Conservation (phyloP, 169 alveolate species). For the Plasmodium vinckei region DNA sequence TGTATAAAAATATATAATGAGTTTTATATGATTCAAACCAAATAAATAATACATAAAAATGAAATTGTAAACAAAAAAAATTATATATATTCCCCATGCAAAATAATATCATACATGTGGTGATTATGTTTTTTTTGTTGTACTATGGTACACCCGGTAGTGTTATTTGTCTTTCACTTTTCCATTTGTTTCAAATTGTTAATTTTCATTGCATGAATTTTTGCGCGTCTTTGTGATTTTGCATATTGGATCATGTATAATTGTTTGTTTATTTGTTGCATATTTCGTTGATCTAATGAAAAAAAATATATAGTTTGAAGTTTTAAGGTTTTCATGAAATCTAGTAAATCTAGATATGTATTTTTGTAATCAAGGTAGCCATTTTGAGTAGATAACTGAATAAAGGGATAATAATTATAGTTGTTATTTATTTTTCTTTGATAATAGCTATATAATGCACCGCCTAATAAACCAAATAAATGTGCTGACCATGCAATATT, state of each 20-base stretch:
- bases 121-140: too few relatives aligned
- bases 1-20: too few relatives aligned
- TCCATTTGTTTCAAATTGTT: slow-evolving; percentile 43
- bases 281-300: slow-evolving; percentile 32
- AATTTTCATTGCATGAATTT: slow-evolving; percentile 14
- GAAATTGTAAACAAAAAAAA: too few relatives aligned
- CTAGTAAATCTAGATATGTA: slow-evolving; percentile 56
- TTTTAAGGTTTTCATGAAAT: slow-evolving; percentile 27
- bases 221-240: slow-evolving; percentile 33
- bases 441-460: slow-evolving; percentile 79
- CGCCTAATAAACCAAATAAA: slow-evolving; percentile 83
- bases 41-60: too few relatives aligned
- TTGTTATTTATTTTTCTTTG: slow-evolving; percentile 76
- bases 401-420: slow-evolving; percentile 65
- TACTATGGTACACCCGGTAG: too few relatives aligned
- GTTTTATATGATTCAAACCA: too few relatives aligned
- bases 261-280: slow-evolving; percentile 40
- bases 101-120: too few relatives aligned
- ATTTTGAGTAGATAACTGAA: slow-evolving; percentile 60
- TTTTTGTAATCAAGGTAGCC: slow-evolving; percentile 67
- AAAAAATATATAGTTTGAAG: slow-evolving; percentile 33
- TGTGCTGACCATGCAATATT: slow-evolving; percentile 88
- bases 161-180: too few relatives aligned
- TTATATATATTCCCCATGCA: too few relatives aligned
- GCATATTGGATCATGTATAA: slow-evolving; percentile 20